phyloP scores from a whole-genome alignment of 1,284 basidiomycete genomes.

The Cerioporus squamosus region DNA sequence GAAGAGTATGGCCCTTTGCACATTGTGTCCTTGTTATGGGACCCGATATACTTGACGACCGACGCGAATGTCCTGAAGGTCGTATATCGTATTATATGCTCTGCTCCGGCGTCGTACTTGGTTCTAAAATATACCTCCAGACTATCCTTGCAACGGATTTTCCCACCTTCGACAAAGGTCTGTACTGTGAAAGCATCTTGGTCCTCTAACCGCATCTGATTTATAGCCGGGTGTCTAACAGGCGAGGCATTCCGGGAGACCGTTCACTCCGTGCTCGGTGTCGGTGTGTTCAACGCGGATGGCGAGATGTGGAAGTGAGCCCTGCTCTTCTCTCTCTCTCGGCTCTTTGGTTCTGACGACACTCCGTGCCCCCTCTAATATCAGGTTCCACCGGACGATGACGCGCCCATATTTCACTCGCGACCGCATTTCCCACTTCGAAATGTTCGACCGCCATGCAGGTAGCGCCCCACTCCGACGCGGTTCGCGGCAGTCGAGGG shows the following conservation, averaged over 20 bases:
- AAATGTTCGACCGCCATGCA: constrained; percentile 21
- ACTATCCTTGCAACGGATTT: constrained; percentile 30
- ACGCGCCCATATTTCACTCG: constrained; percentile 29
- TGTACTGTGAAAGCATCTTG: neutral
- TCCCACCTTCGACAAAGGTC: constrained; percentile 28
- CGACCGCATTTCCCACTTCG: constrained; percentile 23
- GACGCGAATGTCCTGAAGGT: constrained; percentile 31
- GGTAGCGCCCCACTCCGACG: neutral
- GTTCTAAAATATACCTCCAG: constrained; percentile 4
- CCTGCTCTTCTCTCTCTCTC: neutral
- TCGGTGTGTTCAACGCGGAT: constrained; percentile 27
- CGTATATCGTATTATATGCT: no score
- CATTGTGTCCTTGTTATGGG: constrained; percentile 24
- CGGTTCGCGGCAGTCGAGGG: no score
- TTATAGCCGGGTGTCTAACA: neutral
- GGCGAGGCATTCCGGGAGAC: constrained; percentile 15
- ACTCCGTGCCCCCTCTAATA: no score
- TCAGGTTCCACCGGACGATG: constrained; percentile 36
- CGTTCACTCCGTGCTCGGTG: constrained; percentile 23
- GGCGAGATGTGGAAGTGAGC: constrained; percentile 37
- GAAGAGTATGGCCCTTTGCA: constrained; percentile 21
- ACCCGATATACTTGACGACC: constrained; percentile 19
- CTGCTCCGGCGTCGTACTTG: neutral
- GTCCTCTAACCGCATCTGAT: no score
- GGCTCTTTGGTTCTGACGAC: neutral